Evolutionary conservation across 1,284 basidiomycete genomes (phyloP), one percentile per base, ranked within the genome.

Genomic region (Coniferiporia weirii): DNA sequence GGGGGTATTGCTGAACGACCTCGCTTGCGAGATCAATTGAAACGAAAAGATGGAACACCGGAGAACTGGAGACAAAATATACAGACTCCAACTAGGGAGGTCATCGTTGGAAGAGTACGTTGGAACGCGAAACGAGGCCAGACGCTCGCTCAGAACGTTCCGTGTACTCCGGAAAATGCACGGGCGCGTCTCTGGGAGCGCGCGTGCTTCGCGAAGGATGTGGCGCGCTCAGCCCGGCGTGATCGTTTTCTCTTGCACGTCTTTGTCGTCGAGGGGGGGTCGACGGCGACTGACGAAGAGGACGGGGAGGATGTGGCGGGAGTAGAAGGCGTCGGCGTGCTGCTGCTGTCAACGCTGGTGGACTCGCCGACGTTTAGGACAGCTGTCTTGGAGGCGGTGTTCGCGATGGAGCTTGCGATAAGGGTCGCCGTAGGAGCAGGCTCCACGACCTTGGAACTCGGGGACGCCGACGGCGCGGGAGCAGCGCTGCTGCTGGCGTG

Each of bases 11-110:
- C 5, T 27, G 35, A 46, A 19, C n/a, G 60, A 54, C 54, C 51
- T 53, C 53, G 58, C 58, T 54, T 44, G 58, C 58, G 53, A 59
- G 58, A 52, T 19, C 58, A 22, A 15, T n/a, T 22, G 13, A 12
- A 10, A 50, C 9, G 36, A 19, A 57, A 47, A 4, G 1, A 22
- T 1, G 27, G 27, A 34, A 48, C 20, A 52, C 12, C 8, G 5
- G 43, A 45, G n/a, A 45, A 56, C 13, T 35, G 19, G 45, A 48
- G 44, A 12, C 19, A 48, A 49, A 9, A 44, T 13, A 46, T 55
- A 45, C 20, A 12, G n/a, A n/a, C 40, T 8, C 40, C 40, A n/a
- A 8, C 40, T 43, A 7, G 40, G 40, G 54, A 47, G 27, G 22
- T 27, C 27, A 27, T 46, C 17, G 27, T 27, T 15, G 36, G 49